Evolutionary conservation across 371 early-diverging fungal genomes (phyloP).

Genomic region (Mortierella sp.): DNA sequence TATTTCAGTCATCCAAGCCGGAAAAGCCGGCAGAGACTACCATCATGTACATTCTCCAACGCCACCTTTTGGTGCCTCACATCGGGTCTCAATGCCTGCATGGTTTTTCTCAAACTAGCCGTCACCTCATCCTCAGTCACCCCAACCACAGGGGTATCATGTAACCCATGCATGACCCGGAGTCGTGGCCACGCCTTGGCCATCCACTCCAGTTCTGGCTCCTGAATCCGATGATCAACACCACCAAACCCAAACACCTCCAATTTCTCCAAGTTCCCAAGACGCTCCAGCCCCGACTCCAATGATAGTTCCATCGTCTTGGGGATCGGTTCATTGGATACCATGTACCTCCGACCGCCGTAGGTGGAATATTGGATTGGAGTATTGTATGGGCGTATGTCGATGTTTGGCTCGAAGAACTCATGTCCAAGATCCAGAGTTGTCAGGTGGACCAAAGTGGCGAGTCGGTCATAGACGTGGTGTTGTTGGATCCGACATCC

Average conservation of each 20-base stretch:
- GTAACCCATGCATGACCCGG: neutral
- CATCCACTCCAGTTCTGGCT: neutral
- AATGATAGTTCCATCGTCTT: neutral
- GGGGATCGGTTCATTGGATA: neutral
- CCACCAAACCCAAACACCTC: neutral
- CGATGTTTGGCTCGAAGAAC: neutral
- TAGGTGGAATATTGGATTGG: neutral
- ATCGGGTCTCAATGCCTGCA: too few species aligned
- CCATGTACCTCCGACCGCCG: neutral
- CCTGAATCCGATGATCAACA: neutral
- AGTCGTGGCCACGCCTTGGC: constrained; percentile 2
- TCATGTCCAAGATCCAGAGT: neutral
- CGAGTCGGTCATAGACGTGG: neutral
- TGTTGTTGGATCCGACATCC: neutral
- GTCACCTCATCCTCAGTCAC: too few species aligned
- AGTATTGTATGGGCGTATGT: neutral
- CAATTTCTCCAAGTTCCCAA: neutral
- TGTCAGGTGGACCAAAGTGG: neutral
- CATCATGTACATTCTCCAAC: too few species aligned
- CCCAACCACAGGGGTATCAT: neutral
- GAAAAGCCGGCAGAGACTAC: too few species aligned
- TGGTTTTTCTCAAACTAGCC: too few species aligned
- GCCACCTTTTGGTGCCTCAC: too few species aligned
- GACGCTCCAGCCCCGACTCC: neutral
- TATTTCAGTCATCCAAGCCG: too few species aligned